Conservation (phyloP, 441 rosid genomes). For the Raphanus hybrid region DNA sequence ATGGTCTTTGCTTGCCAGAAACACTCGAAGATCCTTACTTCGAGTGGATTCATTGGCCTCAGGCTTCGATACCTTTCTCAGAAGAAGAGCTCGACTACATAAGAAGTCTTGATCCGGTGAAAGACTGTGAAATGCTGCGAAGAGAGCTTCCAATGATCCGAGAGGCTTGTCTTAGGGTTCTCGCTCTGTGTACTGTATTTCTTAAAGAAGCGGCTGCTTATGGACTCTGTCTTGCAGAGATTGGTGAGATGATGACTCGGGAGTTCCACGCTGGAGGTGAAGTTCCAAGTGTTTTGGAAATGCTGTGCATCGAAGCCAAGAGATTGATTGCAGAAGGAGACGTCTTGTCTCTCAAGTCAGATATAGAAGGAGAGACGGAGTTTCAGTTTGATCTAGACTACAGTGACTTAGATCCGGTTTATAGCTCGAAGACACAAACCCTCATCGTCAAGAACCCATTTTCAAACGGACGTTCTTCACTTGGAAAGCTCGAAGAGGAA, state of each 20-base stretch:
- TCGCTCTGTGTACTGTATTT: constrained; percentile 52
- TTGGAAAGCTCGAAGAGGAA: constrained; percentile 63
- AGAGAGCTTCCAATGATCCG: constrained; percentile 56
- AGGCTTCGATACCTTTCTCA: constrained; percentile 56
- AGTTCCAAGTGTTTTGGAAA: constrained; percentile 55
- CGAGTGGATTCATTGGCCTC: constrained; percentile 63
- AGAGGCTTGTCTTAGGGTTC: constrained; percentile 56
- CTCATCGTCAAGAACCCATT: constrained; percentile 42
- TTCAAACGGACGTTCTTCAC: constrained; percentile 51
- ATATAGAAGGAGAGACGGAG: constrained; percentile 39
- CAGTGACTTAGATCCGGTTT: constrained; percentile 51
- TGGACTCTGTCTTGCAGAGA: constrained; percentile 58
- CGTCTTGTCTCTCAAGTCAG: constrained; percentile 24
- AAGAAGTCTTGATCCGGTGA: constrained; percentile 44
- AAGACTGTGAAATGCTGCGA: constrained; percentile 52
- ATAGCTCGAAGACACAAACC: constrained; percentile 41
- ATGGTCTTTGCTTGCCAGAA: constrained; percentile 60
- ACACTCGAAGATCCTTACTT: constrained; percentile 58
- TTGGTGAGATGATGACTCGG: constrained; percentile 63
- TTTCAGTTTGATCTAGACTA: constrained; percentile 50
- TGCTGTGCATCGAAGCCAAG: constrained; percentile 48
- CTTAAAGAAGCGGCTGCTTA: constrained; percentile 50
- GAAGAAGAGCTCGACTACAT: constrained; percentile 57
- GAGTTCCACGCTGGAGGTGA: constrained; percentile 47
- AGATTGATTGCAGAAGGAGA: constrained; percentile 40